Evolutionary conservation across 306 rosid genomes (phyloP).

Genomic region (Sechiopsis laciniata): DNA sequence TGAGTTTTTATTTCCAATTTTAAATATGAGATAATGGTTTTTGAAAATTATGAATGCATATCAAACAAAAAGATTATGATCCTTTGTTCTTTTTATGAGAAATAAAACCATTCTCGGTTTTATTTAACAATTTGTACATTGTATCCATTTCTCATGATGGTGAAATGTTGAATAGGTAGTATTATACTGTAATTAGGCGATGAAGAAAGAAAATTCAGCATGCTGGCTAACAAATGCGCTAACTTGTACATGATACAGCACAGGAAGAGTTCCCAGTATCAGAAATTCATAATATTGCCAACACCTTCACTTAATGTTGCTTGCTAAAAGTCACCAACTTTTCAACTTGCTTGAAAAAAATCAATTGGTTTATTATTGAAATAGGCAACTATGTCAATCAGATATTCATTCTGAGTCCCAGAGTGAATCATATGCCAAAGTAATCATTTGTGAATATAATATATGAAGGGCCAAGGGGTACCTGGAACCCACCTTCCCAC

Average conservation of each 20-base stretch:
- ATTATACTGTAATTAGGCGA: neutral
- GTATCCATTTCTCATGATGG: neutral
- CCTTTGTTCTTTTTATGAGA: neutral
- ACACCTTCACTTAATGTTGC: constrained; percentile 6
- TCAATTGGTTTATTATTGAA: constrained; percentile 4
- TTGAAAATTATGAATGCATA: neutral
- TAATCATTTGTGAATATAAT: constrained; percentile 3
- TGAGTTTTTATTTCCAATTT: neutral
- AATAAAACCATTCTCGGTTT: neutral
- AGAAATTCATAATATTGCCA: constrained; percentile 9
- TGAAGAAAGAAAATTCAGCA: constrained; percentile 2
- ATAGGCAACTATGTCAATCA: neutral
- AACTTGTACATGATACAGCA: neutral
- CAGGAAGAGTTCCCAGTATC: neutral
- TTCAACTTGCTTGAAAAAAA: neutral
- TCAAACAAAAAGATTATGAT: constrained; percentile 3
- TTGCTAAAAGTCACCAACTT: neutral
- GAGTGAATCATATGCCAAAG: neutral
- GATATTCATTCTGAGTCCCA: neutral
- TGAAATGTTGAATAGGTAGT: neutral
- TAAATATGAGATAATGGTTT: neutral
- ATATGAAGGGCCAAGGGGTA: too few relatives aligned
- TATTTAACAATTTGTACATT: neutral
- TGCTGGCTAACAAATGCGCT: neutral
- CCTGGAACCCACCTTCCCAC: constrained; percentile 37